Conservation (phyloP, 257 asterid species). For the Nicotiana otophora region DNA sequence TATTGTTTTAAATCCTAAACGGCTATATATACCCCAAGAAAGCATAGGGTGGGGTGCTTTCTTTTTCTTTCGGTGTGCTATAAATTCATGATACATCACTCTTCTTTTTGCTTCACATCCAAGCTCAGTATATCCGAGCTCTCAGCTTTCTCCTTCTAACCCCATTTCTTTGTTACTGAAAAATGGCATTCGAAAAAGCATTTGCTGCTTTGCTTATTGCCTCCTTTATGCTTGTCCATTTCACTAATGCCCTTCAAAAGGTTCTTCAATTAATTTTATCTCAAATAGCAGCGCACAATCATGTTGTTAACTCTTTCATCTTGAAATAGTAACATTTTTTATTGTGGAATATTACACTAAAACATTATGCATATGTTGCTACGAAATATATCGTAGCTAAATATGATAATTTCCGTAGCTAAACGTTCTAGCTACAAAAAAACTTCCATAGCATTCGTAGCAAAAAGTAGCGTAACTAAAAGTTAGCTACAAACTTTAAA, state of each 20-base stretch:
- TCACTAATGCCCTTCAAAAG: conserved; percentile 11
- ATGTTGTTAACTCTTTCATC: neutral
- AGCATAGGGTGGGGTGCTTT: neutral
- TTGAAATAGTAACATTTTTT: neutral
- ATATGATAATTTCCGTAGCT: no score
- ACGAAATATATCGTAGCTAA: no score
- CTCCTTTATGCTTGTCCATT: conserved; percentile 14
- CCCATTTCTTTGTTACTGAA: neutral
- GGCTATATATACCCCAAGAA: neutral
- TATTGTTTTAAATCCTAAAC: no score
- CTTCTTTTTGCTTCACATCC: neutral
- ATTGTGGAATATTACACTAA: no score
- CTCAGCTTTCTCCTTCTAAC: neutral
- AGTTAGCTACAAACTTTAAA: no score
- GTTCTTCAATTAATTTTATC: neutral
- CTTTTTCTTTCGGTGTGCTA: neutral
- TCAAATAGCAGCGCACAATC: neutral
- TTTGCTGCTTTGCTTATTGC: neutral
- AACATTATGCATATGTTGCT: no score
- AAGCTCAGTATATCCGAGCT: no score
- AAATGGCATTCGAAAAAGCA: conserved; percentile 15
- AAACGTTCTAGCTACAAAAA: no score
- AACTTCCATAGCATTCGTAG: no score
- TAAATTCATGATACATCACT: neutral
- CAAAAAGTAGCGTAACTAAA: no score